Base-by-base conservation (phyloP, 805 yeast species). In the Starmerella powellii region DNA sequence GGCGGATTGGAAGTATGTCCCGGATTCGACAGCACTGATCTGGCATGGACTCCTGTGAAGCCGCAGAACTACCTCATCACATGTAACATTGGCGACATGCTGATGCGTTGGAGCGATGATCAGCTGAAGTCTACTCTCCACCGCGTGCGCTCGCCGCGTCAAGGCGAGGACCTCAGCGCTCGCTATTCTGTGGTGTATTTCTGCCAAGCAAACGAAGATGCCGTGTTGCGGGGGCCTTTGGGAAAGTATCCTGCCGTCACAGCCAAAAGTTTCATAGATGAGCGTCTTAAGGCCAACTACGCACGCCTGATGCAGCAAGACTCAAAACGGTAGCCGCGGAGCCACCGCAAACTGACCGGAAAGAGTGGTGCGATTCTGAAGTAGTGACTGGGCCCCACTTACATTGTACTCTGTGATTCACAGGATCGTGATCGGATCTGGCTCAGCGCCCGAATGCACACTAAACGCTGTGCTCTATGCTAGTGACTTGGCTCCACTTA, bases 61-160 rank as follows among this genome's bases (percentile, higher is more conserved):
- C 46, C 51, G 11, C 24, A 21, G 8, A 30, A 45, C 34, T 34
- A 44, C 15, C 36, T 37, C 1, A 47, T 47, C 18, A 47, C 51
- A 2, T 47, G 51, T 36, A 47, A 47, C 30, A 47, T 47, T 12
- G 51, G 51, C 12, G 51, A 47, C 31, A 47, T 47, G 51, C 41
- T 47, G 12, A 45, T 44, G 48, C 40, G 48, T 10, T 47, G 51
- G 51, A 34, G 41, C 12, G 46, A 45, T 23, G 48, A 47, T 31
- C 20, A 33, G 20, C 36, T 47, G 16, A 38, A 36, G 21, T 47
- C 51, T 1, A 47, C 44, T n/a, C 32, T 47, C 12, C 51, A 47
- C 36, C 44, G 51, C 6, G 51, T 47, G 10, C 40, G 48, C 11
- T 18, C 28, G 29, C 51, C 51, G 8, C 27, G 32, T 12, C 20